Evolutionary conservation across 1,284 basidiomycete species (phyloP), one percentile per base, ranked within the genome.

Genomic region (Paramarasmius palmivorus): DNA sequence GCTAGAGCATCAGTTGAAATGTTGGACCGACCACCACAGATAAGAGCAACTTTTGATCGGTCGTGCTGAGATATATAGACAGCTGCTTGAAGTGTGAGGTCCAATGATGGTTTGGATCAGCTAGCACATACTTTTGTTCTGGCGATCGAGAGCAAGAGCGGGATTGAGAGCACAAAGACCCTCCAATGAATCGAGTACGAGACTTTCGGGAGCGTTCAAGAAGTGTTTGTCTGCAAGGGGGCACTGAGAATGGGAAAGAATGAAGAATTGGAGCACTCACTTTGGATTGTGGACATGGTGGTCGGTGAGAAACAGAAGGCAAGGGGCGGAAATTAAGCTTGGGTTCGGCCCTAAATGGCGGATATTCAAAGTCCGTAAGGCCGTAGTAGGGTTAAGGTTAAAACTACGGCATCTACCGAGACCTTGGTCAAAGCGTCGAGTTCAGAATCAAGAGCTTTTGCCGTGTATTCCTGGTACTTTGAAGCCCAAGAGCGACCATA

Each of bases 11-110:
- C n/a, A n/a, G n/a, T n/a, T n/a, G n/a, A n/a, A n/a, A n/a, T n/a
- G n/a, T n/a, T n/a, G n/a, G n/a, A n/a, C n/a, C n/a, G n/a, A 22
- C 95, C 94, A 22, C 94, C 94, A 59, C 90, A 94, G 63, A 97
- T 80, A 20, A 96, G 72, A 2, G 90, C 83, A 41, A 96, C 94
- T 64, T 86, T 85, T 34, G 81, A 79, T 49, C 72, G 76, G 65
- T 88, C 81, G 22, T 70, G 79, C 14, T 76, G 63, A 14, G 80
- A 71, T 39, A 84, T 69, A 63, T 86, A 84, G 29, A 93, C 75
- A 53, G 89, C 88, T 92, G 58, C 39, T 25, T n/a, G 23, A 50
- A 38, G n/a, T 44, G 5, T 57, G 19, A 22, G n/a, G 50, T 39
- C 15, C 19, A 15, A 22, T 22, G 0, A 40, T 47, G 9, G 40